Evolutionary conservation across 495 filamentous ascomycete species (phyloP), one percentile per base, ranked within the genome.

Genomic region (Neurospora sp.): DNA sequence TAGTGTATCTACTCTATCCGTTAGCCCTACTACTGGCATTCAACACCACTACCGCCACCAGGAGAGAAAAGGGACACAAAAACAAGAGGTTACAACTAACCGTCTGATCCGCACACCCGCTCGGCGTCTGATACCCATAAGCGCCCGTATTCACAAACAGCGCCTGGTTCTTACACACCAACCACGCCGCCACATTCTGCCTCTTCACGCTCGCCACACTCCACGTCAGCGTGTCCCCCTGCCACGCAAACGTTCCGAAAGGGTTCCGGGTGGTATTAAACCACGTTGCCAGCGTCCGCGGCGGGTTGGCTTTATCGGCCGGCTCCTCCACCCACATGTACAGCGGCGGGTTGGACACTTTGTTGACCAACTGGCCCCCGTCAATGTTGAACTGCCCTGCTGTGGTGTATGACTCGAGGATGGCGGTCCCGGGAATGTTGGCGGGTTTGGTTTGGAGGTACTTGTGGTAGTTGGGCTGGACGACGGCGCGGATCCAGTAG

Each of bases 401-500:
- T 4, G 87, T 88, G 19, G 81, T 84, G 80, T 86, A 80, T 59
- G 79, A 84, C 19, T 85, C 84, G 43, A 90, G 81, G 24, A 90
- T 74, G 0, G 89, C 88, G 34, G 79, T 79, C 7, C 86, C 85
- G 4, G 84, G 76, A 0, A 81, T 74, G 77, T 86, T 85, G 73
- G 82, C 76, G 3, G 85, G 86, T 24, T 81, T 82, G 10, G 87
- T 86, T 81, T 91, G 88, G 31, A 90, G 82, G 79, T 91, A 91
- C 74, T 88, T 86, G 82, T 90, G 89, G 82, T 85, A 90, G 79
- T 90, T 89, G 31, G 89, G 89, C 2, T 83, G 71, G 39, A 81
- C 85, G 1, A 90, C 89, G 0, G 86, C 88, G 10, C 88, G 88
- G 77, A 90, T 86, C 88, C 88, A 91, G 82, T 84, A 85, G 74